phyloP scores from a whole-genome alignment of 2,329 filamentous ascomycete species.

The Claviceps arundinis region DNA sequence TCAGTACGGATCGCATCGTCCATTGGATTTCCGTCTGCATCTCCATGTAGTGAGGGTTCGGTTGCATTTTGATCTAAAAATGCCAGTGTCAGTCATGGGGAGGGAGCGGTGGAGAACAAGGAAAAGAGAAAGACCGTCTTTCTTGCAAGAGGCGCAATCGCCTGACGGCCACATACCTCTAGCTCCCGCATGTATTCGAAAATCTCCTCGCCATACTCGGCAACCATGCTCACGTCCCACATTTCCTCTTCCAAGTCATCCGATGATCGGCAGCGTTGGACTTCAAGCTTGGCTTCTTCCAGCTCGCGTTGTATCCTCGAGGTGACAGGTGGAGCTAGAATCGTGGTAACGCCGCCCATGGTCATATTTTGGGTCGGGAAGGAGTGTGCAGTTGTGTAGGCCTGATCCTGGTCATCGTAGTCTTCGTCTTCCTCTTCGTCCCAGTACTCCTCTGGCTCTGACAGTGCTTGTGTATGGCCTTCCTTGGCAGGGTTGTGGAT shows the following conservation, averaged over 20 bases:
- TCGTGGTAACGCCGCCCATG: constrained; percentile 34
- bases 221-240: constrained; percentile 95
- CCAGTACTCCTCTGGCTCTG: constrained; percentile 55
- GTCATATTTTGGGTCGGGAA: constrained; percentile 55
- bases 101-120: neutral
- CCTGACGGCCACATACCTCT: constrained; percentile 47
- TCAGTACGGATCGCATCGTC: constrained; percentile 94
- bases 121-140: neutral
- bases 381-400: constrained; percentile 65
- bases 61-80: constrained; percentile 59
- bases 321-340: constrained; percentile 62
- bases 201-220: constrained; percentile 92
- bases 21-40: constrained; percentile 94
- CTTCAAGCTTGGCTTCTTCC: constrained; percentile 47
- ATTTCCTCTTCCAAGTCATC: constrained; percentile 80
- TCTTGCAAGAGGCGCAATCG: neutral
- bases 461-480: constrained; percentile 16
- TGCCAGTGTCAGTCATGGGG: neutral
- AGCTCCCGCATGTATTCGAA: constrained; percentile 82
- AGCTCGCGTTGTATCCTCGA: constrained; percentile 61
- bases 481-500: constrained; percentile 13
- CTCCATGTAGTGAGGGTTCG: constrained; percentile 92
- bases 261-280: constrained; percentile 52
- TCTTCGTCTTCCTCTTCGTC: constrained; percentile 66
- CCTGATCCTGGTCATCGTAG: constrained; percentile 47